Evolutionary conservation across 2,329 filamentous ascomycete species (phyloP).

Genomic region (Pseudogymnoascus sp.): DNA sequence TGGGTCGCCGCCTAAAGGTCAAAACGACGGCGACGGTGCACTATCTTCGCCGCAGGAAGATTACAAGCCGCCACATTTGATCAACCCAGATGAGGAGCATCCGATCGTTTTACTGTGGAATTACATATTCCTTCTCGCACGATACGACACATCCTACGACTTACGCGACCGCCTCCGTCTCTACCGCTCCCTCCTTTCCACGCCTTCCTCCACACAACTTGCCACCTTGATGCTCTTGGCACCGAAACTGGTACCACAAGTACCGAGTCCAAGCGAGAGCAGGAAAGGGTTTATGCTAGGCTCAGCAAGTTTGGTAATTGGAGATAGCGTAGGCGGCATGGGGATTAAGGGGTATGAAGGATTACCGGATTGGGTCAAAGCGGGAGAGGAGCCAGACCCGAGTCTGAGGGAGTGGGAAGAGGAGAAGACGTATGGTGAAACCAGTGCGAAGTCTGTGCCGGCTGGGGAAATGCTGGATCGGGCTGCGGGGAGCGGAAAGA

Average conservation of each 20-base stretch:
- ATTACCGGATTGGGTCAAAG: conserved; percentile 76
- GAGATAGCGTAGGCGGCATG: conserved; percentile 62
- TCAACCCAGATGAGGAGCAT: conserved; percentile 38
- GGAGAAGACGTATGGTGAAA: conserved; percentile 31
- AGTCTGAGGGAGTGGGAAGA: conserved; percentile 55
- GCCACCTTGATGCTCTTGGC: conserved; percentile 85
- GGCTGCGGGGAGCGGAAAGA: conserved; percentile 34
- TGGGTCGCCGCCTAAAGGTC: conserved; percentile 18
- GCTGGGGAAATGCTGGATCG: conserved; percentile 58
- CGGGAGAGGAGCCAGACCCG: conserved; percentile 71
- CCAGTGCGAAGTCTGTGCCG: conserved; percentile 36
- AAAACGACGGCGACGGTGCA: conserved; percentile 20
- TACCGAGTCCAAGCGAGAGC: conserved; percentile 78
- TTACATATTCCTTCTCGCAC: conserved; percentile 73
- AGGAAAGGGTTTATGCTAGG: conserved; percentile 72
- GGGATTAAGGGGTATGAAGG: conserved; percentile 70
- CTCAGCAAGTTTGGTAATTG: conserved; percentile 76
- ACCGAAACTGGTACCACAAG: conserved; percentile 87
- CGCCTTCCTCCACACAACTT: conserved; percentile 68
- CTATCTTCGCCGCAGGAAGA: conserved; percentile 15
- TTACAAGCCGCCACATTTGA: conserved; percentile 13
- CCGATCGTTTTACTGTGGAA: conserved; percentile 72
- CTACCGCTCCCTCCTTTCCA: conserved; percentile 74
- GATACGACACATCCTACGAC: conserved; percentile 93
- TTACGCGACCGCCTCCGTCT: conserved; percentile 84